These are phyloP conservation scores for Ganoderma sp. DNA, from an alignment of 1,284 basidiomycete genomes.

Conservation along the genomic window DNA sequence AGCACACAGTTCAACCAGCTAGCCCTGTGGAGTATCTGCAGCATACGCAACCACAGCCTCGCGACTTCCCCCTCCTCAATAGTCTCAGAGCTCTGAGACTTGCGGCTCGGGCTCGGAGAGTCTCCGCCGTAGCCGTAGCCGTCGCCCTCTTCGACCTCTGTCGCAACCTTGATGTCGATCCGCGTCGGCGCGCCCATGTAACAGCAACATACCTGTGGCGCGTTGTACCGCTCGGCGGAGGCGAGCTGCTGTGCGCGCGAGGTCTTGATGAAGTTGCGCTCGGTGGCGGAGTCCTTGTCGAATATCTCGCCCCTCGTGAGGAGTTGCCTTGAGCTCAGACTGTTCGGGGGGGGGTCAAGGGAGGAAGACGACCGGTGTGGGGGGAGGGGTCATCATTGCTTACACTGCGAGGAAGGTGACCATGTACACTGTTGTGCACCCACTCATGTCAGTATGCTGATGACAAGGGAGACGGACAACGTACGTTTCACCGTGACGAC, in stretches of 20 bases:
- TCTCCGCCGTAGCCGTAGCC: neutral
- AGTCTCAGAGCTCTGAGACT: neutral
- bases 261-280: conserved; percentile 9
- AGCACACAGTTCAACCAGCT: no score
- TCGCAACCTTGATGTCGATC: conserved; percentile 10
- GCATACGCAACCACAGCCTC: neutral
- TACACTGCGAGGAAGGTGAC: conserved; percentile 3
- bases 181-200: neutral
- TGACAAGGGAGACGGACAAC: neutral
- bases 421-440: neutral
- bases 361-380: no score
- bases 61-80: neutral
- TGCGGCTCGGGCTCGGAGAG: neutral
- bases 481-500: neutral
- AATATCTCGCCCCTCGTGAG: conserved; percentile 14
- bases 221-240: conserved; percentile 16
- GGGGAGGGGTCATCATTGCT: neutral
- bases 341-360: neutral
- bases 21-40: no score
- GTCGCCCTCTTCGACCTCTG: conserved; percentile 1
- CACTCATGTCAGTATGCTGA: neutral
- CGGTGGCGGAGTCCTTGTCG: neutral
- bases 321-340: neutral
- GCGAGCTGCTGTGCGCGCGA: conserved; percentile 14
- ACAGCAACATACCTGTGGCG: conserved; percentile 6